A percentile compares a stretch with the other conserved stretches of the same genome.
Evolutionary conservation across 2,329 filamentous ascomycete species (phyloP).

Genomic region (Chalaropsis ovoidea): DNA sequence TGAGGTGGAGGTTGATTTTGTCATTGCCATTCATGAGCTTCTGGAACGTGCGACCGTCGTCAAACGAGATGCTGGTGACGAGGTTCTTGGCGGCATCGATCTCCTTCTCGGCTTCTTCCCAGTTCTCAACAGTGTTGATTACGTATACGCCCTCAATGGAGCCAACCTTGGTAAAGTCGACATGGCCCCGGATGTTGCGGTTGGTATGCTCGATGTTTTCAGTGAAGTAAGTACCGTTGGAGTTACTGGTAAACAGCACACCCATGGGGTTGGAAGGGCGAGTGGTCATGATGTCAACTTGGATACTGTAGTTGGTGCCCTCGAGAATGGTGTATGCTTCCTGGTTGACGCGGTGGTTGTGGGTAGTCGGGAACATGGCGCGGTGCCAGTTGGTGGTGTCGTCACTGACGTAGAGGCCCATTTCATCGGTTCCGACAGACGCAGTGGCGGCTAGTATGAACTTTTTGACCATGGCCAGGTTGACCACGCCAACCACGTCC

Average conservation of each 20-base stretch:
- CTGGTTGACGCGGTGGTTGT: slow-evolving; percentile 59
- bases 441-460: slow-evolving; percentile 76
- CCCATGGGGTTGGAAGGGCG: slow-evolving; percentile 63
- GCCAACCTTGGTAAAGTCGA: slow-evolving; percentile 91
- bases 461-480: slow-evolving; percentile 73
- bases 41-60: slow-evolving; percentile 83
- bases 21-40: slow-evolving; percentile 56
- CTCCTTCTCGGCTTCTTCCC: slow-evolving; percentile 56
- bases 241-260: slow-evolving; percentile 88
- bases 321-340: slow-evolving; percentile 89
- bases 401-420: slow-evolving; percentile 80
- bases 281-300: slow-evolving; percentile 79
- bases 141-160: slow-evolving; percentile 87
- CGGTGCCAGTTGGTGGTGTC: slow-evolving; percentile 82
- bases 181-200: slow-evolving; percentile 60
- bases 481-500: slow-evolving; percentile 68
- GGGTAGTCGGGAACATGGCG: slow-evolving; percentile 74
- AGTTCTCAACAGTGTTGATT: slow-evolving; percentile 83
- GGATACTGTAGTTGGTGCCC: slow-evolving; percentile 95
- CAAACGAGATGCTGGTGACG: slow-evolving; percentile 78
- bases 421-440: slow-evolving; percentile 71
- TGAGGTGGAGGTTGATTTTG: slow-evolving; percentile 77
- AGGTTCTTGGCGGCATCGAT: slow-evolving; percentile 52
- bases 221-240: slow-evolving; percentile 91
- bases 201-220: slow-evolving; percentile 89